Evolutionary conservation across 805 yeast species (phyloP).

Genomic region (Nakazawaea populi): DNA sequence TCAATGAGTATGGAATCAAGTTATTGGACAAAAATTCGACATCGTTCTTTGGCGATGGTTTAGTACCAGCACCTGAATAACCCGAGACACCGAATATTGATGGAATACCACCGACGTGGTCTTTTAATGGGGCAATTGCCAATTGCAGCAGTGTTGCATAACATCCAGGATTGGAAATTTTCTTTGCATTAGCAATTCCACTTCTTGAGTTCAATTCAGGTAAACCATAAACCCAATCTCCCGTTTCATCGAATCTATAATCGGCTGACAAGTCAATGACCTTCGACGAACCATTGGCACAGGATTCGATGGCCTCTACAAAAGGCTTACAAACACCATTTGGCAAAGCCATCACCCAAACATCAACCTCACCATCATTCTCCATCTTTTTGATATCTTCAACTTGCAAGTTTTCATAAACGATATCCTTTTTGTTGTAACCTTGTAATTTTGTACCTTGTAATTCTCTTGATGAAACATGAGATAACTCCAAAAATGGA

Average conservation of each 20-base stretch:
- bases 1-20: conserved; percentile 89
- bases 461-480: conserved; percentile 94
- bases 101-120: conserved; percentile 66
- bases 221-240: conserved; percentile 90
- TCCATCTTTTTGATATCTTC: conserved; percentile 84
- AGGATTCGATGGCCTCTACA: conserved; percentile 72
- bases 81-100: conserved; percentile 94
- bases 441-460: conserved; percentile 83
- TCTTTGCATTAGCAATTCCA: conserved; percentile 61
- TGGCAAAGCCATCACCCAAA: conserved; percentile 99
- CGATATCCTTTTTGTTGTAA: conserved; percentile 73
- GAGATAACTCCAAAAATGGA: conserved; percentile 80
- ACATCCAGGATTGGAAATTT: conserved; percentile 96
- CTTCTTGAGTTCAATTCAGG: conserved; percentile 83
- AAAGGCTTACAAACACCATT: conserved; percentile 93
- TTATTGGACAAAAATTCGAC: conserved; percentile 67
- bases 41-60: conserved; percentile 96
- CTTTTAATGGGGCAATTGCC: conserved; percentile 81
- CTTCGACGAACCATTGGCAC: conserved; percentile 49
- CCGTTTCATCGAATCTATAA: conserved; percentile 84
- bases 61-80: conserved; percentile 98
- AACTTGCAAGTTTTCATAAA: conserved; percentile 78
- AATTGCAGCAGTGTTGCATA: conserved; percentile 98
- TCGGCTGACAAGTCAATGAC: conserved; percentile 94
- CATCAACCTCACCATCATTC: conserved; percentile 71